These are phyloP conservation scores for Hippophae tibetana DNA, from an alignment of 306 rosid species.

Conservation along the genomic window DNA sequence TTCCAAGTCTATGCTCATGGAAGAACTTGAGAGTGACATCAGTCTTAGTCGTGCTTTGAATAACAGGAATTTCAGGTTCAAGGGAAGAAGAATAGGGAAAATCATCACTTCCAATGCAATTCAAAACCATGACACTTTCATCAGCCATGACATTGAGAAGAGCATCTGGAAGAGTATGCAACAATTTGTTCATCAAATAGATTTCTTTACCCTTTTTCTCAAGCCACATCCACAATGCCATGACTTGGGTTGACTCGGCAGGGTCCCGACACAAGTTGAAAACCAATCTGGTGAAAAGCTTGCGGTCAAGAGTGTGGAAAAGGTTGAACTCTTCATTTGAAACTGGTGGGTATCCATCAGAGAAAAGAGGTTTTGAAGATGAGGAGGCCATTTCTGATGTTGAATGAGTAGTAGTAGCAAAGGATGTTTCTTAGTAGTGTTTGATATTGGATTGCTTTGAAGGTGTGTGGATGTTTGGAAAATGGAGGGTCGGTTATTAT, in stretches of 20 bases:
- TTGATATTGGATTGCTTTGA: no score
- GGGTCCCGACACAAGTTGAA: slow-evolving; percentile 32
- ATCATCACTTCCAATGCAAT: slow-evolving; percentile 24
- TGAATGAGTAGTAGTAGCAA: background rate
- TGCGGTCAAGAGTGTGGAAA: slow-evolving; percentile 54
- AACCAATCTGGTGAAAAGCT: slow-evolving; percentile 38
- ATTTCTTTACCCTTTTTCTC: slow-evolving; percentile 21
- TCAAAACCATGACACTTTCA: slow-evolving; percentile 29
- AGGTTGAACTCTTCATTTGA: slow-evolving; percentile 36
- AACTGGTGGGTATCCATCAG: background rate
- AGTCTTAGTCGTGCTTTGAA: slow-evolving; percentile 19
- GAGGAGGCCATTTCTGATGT: background rate
- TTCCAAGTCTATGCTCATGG: slow-evolving; percentile 13
- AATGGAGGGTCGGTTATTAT: no score
- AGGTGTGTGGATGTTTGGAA: no score
- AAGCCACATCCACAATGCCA: slow-evolving; percentile 60
- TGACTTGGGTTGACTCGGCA: slow-evolving; percentile 25
- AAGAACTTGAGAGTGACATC: slow-evolving; percentile 28
- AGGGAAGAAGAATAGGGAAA: background rate
- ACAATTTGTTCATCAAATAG: slow-evolving; percentile 12
- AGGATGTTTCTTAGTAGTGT: no score
- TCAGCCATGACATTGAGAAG: slow-evolving; percentile 23
- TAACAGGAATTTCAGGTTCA: slow-evolving; percentile 21
- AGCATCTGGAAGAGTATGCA: slow-evolving; percentile 23
- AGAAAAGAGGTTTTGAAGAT: background rate